phyloP scores from a whole-genome alignment of 768 basidiomycete species.

The Termitomyces bulborhizus region DNA sequence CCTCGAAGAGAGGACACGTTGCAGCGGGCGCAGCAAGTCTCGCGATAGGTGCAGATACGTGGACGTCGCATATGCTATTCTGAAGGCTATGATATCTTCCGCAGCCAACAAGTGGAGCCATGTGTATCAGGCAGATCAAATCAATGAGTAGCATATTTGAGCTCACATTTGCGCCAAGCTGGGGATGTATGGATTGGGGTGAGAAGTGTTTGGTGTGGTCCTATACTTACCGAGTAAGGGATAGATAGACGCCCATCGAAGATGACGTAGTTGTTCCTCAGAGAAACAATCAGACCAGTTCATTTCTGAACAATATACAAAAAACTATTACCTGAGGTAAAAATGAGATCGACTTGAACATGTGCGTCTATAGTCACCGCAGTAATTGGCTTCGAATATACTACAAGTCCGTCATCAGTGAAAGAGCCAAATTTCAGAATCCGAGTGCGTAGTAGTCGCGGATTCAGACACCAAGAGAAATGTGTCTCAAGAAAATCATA shows the following conservation, averaged over 20 bases:
- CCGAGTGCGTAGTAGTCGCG: not conserved
- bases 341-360: not conserved
- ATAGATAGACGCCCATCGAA: conserved; percentile 3
- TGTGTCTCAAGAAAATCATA: not conserved
- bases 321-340: not conserved
- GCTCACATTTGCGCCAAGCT: not conserved
- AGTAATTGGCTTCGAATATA: too few relatives aligned
- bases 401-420: not conserved
- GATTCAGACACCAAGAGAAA: not conserved
- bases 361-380: not conserved
- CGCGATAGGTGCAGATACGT: not conserved
- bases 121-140: too few relatives aligned
- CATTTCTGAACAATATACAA: not conserved
- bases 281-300: not conserved
- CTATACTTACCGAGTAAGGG: not conserved
- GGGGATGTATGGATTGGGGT: too few relatives aligned
- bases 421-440: not conserved
- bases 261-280: not conserved
- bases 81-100: not conserved
- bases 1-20: conserved; percentile 4
- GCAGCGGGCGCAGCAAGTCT: conserved; percentile 2
- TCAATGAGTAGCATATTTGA: not conserved
- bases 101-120: not conserved
- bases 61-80: not conserved
- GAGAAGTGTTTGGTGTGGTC: conserved; percentile 2